These are phyloP conservation scores for Macadamia integrifolia DNA, from an alignment of 164 flowering plant species.

Conservation along the genomic window DNA sequence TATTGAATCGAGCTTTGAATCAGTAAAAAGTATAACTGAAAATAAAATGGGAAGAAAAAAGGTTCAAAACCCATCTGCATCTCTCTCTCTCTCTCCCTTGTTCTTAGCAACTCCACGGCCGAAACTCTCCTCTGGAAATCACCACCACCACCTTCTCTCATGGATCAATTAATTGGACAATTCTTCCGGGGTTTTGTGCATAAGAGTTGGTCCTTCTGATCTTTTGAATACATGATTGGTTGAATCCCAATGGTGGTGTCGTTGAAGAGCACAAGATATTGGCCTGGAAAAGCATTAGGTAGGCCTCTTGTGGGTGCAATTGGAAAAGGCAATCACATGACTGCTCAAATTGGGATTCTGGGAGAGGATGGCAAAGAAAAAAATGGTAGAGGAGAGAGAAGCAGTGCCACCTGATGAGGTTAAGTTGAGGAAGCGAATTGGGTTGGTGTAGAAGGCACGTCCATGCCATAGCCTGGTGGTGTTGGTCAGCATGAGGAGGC, in stretches of 20 bases:
- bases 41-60: too few relatives aligned
- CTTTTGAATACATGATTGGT: not conserved
- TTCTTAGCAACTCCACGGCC: too few relatives aligned
- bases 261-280: not conserved
- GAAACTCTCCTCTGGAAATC: too few relatives aligned
- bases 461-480: conserved; percentile 23
- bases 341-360: not conserved
- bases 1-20: too few relatives aligned
- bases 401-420: not conserved
- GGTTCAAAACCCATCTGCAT: too few relatives aligned
- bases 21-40: too few relatives aligned
- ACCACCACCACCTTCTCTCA: too few relatives aligned
- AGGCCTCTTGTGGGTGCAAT: not conserved
- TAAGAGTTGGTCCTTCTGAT: too few relatives aligned
- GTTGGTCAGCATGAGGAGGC: conserved; percentile 40
- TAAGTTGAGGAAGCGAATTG: conserved; percentile 32
- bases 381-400: not conserved
- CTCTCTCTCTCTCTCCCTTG: too few relatives aligned
- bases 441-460: conserved; percentile 39
- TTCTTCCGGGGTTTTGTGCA: too few relatives aligned
- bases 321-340: not conserved
- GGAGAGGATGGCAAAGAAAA: not conserved
- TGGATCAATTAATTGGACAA: too few relatives aligned
- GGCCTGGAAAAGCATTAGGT: not conserved
- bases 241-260: not conserved